Evolutionary conservation across 352 stramenopile species (phyloP).

Genomic region (Phytopythium oedochilum): DNA sequence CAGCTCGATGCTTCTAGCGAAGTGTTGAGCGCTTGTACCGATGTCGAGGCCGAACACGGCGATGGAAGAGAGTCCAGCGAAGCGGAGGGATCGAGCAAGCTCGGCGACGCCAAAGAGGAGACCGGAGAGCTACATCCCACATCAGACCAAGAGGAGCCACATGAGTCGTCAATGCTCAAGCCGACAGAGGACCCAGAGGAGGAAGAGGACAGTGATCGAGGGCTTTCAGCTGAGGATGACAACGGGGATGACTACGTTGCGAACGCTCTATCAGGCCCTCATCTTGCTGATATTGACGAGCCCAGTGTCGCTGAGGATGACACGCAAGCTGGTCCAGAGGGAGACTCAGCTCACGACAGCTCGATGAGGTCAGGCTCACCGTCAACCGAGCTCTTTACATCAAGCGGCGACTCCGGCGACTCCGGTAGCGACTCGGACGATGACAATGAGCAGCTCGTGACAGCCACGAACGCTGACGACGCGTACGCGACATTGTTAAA

Average conservation of each 20-base stretch:
- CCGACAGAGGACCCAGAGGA: background rate
- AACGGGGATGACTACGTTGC: too few species aligned
- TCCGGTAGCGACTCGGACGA: background rate
- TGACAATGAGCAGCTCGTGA: background rate
- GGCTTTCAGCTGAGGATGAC: background rate
- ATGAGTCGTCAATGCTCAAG: background rate
- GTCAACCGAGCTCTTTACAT: background rate
- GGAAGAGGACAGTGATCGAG: background rate
- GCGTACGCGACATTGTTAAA: slow-evolving; percentile 21
- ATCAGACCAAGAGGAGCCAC: background rate
- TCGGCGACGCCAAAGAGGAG: background rate
- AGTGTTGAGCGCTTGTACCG: background rate
- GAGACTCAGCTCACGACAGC: background rate
- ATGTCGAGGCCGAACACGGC: background rate
- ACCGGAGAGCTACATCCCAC: too few species aligned
- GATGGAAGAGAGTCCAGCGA: background rate
- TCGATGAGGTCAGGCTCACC: background rate
- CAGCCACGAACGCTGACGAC: slow-evolving; percentile 7
- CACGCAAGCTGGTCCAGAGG: background rate
- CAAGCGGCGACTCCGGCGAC: background rate
- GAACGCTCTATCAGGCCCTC: background rate
- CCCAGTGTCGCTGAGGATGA: too few species aligned
- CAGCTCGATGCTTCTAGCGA: background rate
- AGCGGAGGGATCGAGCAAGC: background rate
- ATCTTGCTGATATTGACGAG: background rate